Percentiles rank a stretch among this genome's conserved stretches.
These are phyloP conservation scores for Quercus ilex DNA, from an alignment of 306 rosid species.

Conservation along the genomic window DNA sequence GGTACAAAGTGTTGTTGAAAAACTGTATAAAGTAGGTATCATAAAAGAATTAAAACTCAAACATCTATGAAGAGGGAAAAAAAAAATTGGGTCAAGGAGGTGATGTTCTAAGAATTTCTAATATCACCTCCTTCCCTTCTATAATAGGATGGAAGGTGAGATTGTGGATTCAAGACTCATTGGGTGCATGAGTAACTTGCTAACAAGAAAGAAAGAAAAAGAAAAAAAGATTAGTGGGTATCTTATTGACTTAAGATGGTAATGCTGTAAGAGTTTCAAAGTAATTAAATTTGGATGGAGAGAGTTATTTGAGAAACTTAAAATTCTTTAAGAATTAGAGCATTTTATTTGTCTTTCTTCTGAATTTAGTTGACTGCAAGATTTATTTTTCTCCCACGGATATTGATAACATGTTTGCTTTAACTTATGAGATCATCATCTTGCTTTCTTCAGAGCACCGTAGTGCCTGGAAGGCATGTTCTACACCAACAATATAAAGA, in stretches of 20 bases:
- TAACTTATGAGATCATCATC: constrained; percentile 18
- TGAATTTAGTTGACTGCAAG: neutral
- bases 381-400: neutral
- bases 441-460: constrained; percentile 59
- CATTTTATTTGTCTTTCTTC: neutral
- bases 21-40: neutral
- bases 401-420: neutral
- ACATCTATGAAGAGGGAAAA: neutral
- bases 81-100: neutral
- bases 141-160: no score
- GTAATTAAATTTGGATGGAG: neutral
- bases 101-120: neutral
- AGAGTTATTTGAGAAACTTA: neutral
- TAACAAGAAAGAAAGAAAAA: no score
- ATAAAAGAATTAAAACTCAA: neutral
- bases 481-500: constrained; percentile 62
- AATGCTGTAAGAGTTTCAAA: neutral
- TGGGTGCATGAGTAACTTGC: no score
- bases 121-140: no score
- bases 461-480: constrained; percentile 83
- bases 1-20: no score
- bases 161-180: no score
- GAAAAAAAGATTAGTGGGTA: neutral
- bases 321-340: neutral
- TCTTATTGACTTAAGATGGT: neutral